Conservation (phyloP, 331 rosid species). For the Ulmus americana region DNA sequence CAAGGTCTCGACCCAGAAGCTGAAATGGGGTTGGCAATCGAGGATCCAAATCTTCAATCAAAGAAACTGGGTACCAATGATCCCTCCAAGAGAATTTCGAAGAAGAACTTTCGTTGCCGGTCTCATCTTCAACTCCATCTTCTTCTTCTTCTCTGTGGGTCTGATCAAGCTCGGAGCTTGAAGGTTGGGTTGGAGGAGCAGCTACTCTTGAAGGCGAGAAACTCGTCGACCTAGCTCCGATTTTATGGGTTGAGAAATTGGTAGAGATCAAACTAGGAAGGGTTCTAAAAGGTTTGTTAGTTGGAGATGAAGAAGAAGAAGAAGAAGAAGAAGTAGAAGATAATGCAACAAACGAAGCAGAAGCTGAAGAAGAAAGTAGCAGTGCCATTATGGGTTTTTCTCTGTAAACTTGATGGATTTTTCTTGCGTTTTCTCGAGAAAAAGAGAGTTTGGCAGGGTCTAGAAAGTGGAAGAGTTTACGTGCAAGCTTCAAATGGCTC, state of each 20-base stretch:
- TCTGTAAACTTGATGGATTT: neutral
- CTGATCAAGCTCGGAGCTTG: conserved; percentile 33
- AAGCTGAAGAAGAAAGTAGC: conserved; percentile 36
- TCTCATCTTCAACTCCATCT: conserved; percentile 33
- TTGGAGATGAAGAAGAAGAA: conserved; percentile 28
- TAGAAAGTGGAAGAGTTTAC: conserved; percentile 27
- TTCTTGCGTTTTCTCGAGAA: too few species aligned
- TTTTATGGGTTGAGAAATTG: conserved; percentile 16
- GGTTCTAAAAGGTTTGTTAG: conserved; percentile 26
- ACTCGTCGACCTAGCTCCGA: neutral
- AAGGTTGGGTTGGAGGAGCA: conserved; percentile 44
- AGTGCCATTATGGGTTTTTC: conserved; percentile 43
- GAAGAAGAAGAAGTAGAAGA: conserved; percentile 12
- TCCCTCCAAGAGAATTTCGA: conserved; percentile 79
- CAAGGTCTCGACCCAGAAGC: conserved; percentile 87
- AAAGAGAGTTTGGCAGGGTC: neutral
- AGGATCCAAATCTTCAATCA: conserved; percentile 81
- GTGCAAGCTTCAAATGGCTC: conserved; percentile 47
- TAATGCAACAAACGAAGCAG: conserved; percentile 28
- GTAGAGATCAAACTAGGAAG: conserved; percentile 32
- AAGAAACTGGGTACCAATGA: conserved; percentile 95
- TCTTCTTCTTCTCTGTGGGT: conserved; percentile 20
- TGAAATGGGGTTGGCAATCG: conserved; percentile 70
- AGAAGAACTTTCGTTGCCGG: conserved; percentile 41
- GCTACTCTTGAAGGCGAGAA: conserved; percentile 47